A percentile compares a stretch with the other conserved stretches of the same genome.
Evolutionary conservation across 345 rosid genomes (phyloP).

Genomic region (Orychophragmus violaceus): DNA sequence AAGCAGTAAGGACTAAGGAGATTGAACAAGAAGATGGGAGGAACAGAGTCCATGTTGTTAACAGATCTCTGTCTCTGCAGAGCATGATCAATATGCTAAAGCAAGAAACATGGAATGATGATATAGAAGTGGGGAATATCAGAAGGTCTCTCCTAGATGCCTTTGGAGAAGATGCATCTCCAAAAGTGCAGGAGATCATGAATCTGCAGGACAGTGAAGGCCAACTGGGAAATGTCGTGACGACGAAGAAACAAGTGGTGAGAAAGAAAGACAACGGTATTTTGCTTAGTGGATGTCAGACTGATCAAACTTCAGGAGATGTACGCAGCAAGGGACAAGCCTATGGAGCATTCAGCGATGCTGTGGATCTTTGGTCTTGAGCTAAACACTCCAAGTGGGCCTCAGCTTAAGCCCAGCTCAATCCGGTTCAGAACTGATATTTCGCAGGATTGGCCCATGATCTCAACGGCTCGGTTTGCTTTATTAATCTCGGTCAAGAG

Average conservation of each 20-base stretch:
- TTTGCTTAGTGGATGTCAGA: constrained; percentile 82
- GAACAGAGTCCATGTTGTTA: constrained; percentile 42
- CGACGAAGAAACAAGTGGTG: constrained; percentile 12
- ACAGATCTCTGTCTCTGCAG: constrained; percentile 58
- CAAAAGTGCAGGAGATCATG: constrained; percentile 41
- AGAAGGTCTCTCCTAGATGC: constrained; percentile 56
- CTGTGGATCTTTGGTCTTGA: too few species aligned
- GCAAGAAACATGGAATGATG: constrained; percentile 73
- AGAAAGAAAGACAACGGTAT: constrained; percentile 49
- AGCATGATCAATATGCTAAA: constrained; percentile 72
- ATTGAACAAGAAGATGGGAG: constrained; percentile 24
- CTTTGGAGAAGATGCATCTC: constrained; percentile 77
- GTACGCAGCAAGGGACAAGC: constrained; percentile 58
- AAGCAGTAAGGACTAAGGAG: constrained; percentile 1
- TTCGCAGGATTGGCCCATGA: too few species aligned
- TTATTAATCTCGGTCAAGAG: too few species aligned
- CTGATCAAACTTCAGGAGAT: constrained; percentile 79
- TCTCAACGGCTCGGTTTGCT: too few species aligned
- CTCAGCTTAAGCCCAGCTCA: too few species aligned
- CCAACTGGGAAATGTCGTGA: not conserved
- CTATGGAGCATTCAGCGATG: constrained; percentile 82
- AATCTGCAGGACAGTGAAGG: constrained; percentile 57
- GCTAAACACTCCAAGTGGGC: too few species aligned
- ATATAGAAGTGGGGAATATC: constrained; percentile 69
- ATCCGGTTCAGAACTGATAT: too few species aligned